phyloP scores from a whole-genome alignment of 1,284 basidiomycete species.

The Athelia sp. region DNA sequence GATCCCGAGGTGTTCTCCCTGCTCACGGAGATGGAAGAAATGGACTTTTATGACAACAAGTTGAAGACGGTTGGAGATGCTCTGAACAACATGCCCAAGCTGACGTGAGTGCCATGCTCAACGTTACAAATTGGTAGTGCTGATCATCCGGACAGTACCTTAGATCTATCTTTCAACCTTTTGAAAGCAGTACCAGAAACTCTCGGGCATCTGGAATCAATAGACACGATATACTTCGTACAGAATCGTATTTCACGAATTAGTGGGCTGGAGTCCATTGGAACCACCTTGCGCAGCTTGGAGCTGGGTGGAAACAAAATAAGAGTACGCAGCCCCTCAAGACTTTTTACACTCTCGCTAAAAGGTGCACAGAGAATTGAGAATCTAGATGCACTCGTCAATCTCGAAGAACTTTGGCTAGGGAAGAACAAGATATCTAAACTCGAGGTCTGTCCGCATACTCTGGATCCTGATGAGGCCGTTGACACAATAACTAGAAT shows the following conservation, averaged over 20 bases:
- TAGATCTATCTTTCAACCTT: conserved; percentile 96
- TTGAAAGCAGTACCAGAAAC: conserved; percentile 67
- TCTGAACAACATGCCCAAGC: conserved; percentile 53
- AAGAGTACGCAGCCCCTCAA: conserved; percentile 47
- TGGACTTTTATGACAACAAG: conserved; percentile 96
- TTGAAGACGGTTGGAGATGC: conserved; percentile 69
- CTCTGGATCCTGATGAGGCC: neutral
- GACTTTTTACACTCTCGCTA: neutral
- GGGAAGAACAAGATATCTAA: conserved; percentile 96
- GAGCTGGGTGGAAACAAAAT: conserved; percentile 94
- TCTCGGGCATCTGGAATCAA: conserved; percentile 51
- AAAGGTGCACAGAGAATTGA: conserved; percentile 68
- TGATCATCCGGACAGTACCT: conserved; percentile 43
- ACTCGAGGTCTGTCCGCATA: conserved; percentile 62
- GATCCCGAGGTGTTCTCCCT: conserved; percentile 62
- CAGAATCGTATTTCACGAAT: conserved; percentile 93
- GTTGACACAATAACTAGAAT: conserved; percentile 31
- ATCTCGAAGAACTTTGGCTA: conserved; percentile 91
- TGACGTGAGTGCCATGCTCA: conserved; percentile 56
- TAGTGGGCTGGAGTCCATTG: conserved; percentile 54
- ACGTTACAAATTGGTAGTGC: neutral
- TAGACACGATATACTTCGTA: conserved; percentile 87
- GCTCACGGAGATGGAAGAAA: conserved; percentile 75
- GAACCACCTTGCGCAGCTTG: conserved; percentile 69
- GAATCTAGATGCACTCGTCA: conserved; percentile 75